Evolutionary conservation across 2,329 filamentous ascomycete genomes (phyloP), one percentile per base, ranked within the genome.

Genomic region (Fusarium illudens): DNA sequence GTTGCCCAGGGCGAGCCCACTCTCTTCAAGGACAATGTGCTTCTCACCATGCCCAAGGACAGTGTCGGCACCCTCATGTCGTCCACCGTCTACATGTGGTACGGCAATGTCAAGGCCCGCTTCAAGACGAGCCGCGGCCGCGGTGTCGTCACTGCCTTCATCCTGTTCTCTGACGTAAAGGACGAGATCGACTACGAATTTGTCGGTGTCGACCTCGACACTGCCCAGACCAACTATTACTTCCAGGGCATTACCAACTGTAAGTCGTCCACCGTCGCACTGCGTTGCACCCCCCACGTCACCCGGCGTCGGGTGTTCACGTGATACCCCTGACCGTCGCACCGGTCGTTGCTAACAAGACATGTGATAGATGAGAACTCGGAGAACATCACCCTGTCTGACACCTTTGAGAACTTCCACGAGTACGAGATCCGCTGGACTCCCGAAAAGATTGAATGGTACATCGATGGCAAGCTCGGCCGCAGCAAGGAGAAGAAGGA

Each of bases 141-240:
- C 46, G 96, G 96, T 84, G 96, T 99, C 20, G 92, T 99, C n/a
- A 96, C 94, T 2, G 95, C 94, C 29, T 99, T 99, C 78, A 99
- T 99, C 78, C 84, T 98, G 76, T 89, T 97, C 79, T 94, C 92
- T 33, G 95, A 98, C 75, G 92, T 96, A 75, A 97, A 97, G 85
- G 96, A 99, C 76, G 96, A 99, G 81, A 97, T 99, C 75, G 96
- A 99, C 82, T 98, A 93, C 78, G 96, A 99, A 79, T 98, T 92
- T 78, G 87, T 99, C 57, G 96, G 96, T 70, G 87, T 87, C 44
- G 92, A 97, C 75, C 84, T 97, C 65, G 76, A 84, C 48, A 87
- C 86, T 66, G 92, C 91, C 17, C 94, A 99, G 83, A 96, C 94
- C 77, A 99, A 99, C 83, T 99, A 90, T 84, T 99, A 97, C 82